Evolutionary conservation across 2,329 filamentous ascomycete species (phyloP).

Genomic region (Fusarium sp.): DNA sequence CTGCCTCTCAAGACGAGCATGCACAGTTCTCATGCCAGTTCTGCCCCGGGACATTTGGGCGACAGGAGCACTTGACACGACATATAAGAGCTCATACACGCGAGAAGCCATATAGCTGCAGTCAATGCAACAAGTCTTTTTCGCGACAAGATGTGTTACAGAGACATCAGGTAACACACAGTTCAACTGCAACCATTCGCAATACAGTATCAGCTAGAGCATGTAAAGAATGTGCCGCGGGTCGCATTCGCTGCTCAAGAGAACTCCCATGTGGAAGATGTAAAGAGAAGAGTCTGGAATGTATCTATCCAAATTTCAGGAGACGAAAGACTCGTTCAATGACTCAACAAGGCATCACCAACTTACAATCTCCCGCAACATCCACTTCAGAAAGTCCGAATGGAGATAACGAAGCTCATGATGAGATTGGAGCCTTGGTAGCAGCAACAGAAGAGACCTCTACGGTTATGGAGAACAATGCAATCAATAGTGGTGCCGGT

Average conservation of each 20-base stretch:
- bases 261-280: conserved; percentile 28
- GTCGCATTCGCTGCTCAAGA: conserved; percentile 34
- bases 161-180: conserved; percentile 26
- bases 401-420: background rate
- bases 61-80: conserved; percentile 31
- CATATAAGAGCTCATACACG: conserved; percentile 30
- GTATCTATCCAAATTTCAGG: conserved; percentile 10
- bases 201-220: conserved; percentile 16
- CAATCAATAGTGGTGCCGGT: background rate
- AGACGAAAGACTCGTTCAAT: conserved; percentile 5
- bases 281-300: conserved; percentile 10
- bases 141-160: conserved; percentile 29
- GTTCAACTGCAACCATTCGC: background rate
- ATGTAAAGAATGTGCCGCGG: conserved; percentile 26
- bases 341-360: background rate
- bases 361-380: background rate
- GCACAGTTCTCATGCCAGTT: conserved; percentile 1
- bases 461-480: background rate
- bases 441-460: background rate
- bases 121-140: conserved; percentile 28
- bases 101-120: conserved; percentile 32
- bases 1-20: background rate
- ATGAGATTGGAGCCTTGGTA: background rate
- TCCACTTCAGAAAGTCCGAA: background rate
- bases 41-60: conserved; percentile 14